Conservation (phyloP, 2,329 filamentous ascomycete genomes). For the Biscogniauxia mediterranea region DNA sequence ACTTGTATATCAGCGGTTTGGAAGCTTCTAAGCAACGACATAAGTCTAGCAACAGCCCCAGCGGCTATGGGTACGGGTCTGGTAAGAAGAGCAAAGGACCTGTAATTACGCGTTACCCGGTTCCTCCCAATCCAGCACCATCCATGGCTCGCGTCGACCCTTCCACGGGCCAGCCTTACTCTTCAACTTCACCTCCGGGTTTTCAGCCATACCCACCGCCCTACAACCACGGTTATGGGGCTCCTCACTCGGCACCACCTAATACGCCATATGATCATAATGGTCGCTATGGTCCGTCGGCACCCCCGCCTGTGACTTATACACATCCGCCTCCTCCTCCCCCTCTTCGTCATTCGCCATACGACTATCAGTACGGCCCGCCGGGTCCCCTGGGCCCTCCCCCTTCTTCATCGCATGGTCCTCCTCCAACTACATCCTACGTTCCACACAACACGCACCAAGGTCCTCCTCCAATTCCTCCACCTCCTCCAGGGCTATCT, state of each 20-base stretch:
- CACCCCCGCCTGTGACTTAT: constrained; percentile 9
- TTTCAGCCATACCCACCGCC: not conserved
- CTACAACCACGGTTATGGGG: constrained; percentile 10
- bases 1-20: constrained; percentile 26
- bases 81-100: constrained; percentile 30
- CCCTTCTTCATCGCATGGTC: constrained; percentile 6
- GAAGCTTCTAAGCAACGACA: constrained; percentile 31
- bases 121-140: constrained; percentile 21
- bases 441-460: not conserved
- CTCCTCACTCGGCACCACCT: constrained; percentile 2
- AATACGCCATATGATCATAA: not conserved
- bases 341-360: constrained; percentile 13
- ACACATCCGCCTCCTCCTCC: constrained; percentile 12
- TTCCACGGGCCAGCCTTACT: constrained; percentile 2
- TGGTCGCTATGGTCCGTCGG: constrained; percentile 8
- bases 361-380: constrained; percentile 13
- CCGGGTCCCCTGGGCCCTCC: constrained; percentile 9
- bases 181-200: not conserved
- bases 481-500: not conserved
- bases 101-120: constrained; percentile 33
- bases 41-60: constrained; percentile 23
- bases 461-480: not conserved
- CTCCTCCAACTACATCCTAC: constrained; percentile 6
- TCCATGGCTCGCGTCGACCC: constrained; percentile 8
- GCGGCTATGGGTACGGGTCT: constrained; percentile 19